Percentiles rank a stretch among this genome's conserved stretches.
phyloP scores from a whole-genome alignment of 176 grass and related monocot genomes.

The Avena eriantha region DNA sequence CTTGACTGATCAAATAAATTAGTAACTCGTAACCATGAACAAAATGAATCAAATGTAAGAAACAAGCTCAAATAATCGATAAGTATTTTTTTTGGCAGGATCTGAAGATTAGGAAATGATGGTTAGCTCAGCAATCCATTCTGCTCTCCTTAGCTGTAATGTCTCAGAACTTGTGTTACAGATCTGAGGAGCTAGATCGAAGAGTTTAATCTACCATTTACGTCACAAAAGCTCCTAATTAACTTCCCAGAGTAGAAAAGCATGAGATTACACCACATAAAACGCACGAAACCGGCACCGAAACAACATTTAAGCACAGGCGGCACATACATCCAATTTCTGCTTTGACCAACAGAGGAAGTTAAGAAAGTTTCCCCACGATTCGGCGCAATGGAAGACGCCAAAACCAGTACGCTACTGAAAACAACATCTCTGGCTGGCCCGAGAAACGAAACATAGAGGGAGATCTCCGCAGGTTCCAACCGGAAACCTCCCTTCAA shows the following conservation, averaged over 20 bases:
- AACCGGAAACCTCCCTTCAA: conserved; percentile 13
- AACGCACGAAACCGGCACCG: not conserved
- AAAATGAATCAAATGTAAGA: not conserved
- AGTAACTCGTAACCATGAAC: not conserved
- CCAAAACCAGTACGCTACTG: not conserved
- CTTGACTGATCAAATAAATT: not conserved
- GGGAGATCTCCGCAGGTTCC: conserved; percentile 25
- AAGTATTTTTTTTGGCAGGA: not conserved
- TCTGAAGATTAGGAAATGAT: not conserved
- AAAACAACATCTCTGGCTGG: not conserved
- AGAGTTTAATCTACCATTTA: not conserved
- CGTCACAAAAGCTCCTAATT: not conserved
- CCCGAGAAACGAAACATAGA: not conserved
- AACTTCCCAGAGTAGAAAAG: not conserved
- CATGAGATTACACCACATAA: not conserved
- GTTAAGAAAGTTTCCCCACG: not conserved
- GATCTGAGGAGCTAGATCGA: conserved; percentile 32
- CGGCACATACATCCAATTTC: not conserved
- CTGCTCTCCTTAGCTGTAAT: not conserved
- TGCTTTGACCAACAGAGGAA: not conserved
- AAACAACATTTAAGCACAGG: not conserved
- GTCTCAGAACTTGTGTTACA: not conserved
- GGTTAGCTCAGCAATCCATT: not conserved
- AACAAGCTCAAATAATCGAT: not conserved
- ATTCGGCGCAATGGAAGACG: not conserved